Evolutionary conservation across 768 basidiomycete genomes (phyloP), one percentile per base, ranked within the genome.

Genomic region (Phlebiopsis flavidoalba): DNA sequence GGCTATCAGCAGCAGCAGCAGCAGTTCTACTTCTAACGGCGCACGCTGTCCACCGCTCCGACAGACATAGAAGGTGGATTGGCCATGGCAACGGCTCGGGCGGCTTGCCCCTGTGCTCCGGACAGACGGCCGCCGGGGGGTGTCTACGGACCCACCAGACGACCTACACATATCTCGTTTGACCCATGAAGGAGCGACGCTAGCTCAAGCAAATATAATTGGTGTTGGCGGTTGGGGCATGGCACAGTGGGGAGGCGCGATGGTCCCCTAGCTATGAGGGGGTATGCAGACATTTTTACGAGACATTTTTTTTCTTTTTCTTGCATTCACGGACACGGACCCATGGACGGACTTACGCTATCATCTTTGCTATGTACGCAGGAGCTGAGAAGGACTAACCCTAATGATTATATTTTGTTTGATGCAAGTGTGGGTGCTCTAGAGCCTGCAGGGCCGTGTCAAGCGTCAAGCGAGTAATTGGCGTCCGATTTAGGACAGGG

Each of bases 111-210:
- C 88, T 10, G 71, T 75, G 49, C 89, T n/a, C 88, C 24, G 88
- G 88, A 21, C 72, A 76, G 52, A 63, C 75, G 19, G 79, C 72
- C 47, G n/a, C 53, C 70, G 5, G 64, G 70, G 17, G 86, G 83
- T 26, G 72, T 80, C 37, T 87, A 79, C 62, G 89, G 89, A n/a
- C n/a, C 89, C 89, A 51, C 77, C 79, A 51, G 88, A 91, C 66
- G 71, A 76, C 56, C n/a, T 90, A 85, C 73, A n/a, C n/a, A n/a
- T n/a, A 85, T 84, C 63, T 81, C 86, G 31, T 80, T 78, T 12
- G 89, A n/a, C n/a, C 83, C 7, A 65, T 74, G 2, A 72, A 76
- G 1, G 75, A 86, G 43, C 75, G n/a, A 76, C 45, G 68, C 73
- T 64, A 83, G 81, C 61, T 73, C 78, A 5, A n/a, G n/a, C n/a